Evolutionary conservation across 805 yeast genomes (phyloP), one percentile per base, ranked within the genome.

Genomic region (Metschnikowia gruessii): DNA sequence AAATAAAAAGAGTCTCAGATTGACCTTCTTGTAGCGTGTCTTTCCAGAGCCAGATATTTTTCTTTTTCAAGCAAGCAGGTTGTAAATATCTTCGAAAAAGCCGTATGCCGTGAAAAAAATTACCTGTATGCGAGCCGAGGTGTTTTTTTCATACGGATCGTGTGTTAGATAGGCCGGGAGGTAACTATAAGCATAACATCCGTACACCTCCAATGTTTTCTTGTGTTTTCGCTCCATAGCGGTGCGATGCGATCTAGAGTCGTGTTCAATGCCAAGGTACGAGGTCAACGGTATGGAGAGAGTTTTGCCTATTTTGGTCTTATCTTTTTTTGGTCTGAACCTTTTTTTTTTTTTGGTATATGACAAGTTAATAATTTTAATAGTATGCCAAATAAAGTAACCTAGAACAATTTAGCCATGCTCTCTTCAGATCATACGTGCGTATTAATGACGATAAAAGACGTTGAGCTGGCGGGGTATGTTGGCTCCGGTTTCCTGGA

Each of bases 81-180:
- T 26, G 26, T 18, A n/a, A 9, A 13, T 11, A 4, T 32, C 12
- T 41, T 16, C 34, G 36, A 4, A 26, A 38, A 44, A 28, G 32
- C 30, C n/a, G 39, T 44, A 38, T 45, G 44, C 48, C 24, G 41
- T 15, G 16, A 18, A 35, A 28, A 35, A 35, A 29, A 40, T 38
- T 40, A 40, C 44, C 41, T 40, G 44, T 45, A 45, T 45, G 44
- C 41, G 16, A 36, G 41, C 44, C 44, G 48, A 37, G 42, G 40
- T 36, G 44, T 34, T 44, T 45, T 40, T 45, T 18, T 17, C 35
- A 31, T 12, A 21, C 43, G 42, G 26, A 29, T 29, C 30, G 48
- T 18, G 48, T 38, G 48, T 28, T 21, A 19, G 37, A 28, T 12
- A 42, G 45, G 34, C 37, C 19, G n/a, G 26, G 31, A 37, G 24